Base-by-base conservation (phyloP, 331 rosid genomes). In the Cydonia oblonga region DNA sequence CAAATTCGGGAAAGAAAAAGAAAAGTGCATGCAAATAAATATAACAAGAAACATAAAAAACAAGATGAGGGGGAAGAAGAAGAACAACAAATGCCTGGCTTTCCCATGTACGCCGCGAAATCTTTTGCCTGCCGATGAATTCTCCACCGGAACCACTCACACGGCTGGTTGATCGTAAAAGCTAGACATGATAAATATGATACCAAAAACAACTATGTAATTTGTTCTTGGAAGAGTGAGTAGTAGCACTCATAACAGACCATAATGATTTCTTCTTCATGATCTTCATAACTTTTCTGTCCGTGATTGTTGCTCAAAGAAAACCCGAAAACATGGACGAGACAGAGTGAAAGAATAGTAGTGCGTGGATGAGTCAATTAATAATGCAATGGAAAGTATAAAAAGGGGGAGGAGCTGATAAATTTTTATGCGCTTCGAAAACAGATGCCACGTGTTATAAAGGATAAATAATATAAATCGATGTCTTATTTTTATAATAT, bases 51-150 rank as follows among this genome's bases (percentile, higher is more conserved):
- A 58, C 62, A 42, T 14, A 13, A 49, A 46, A 54, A 52, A 54
- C 23, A 69, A 18, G 0, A 78, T 19, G 15, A 44, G 26, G 62
- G 9, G 30, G 30, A 23, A 52, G 20, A 9, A 63, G 22, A 87
- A 60, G 33, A 28, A 82, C 69, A 85, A 84, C 75, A 86, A 86
- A 86, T 90, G 98, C 97, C 97, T 93, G 98, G 97, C 96, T 82
- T 89, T 90, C 93, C 98, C 98, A 79, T 93, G 98, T 93, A 93
- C 89, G 98, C 98, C 98, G 70, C 80, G 57, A 28, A 78, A 77
- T 46, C 67, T 6, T 61, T 59, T 28, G 23, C 18, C 38, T 29
- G 33, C 71, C 69, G 83, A 70, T 70, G 86, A 83, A 89, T 85
- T 87, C 73, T 83, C 74, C 87, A 71, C 82, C 82, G 69, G 62